These are phyloP conservation scores for Alternaria atra DNA, from an alignment of 2,329 filamentous ascomycete species.

Conservation along the genomic window DNA sequence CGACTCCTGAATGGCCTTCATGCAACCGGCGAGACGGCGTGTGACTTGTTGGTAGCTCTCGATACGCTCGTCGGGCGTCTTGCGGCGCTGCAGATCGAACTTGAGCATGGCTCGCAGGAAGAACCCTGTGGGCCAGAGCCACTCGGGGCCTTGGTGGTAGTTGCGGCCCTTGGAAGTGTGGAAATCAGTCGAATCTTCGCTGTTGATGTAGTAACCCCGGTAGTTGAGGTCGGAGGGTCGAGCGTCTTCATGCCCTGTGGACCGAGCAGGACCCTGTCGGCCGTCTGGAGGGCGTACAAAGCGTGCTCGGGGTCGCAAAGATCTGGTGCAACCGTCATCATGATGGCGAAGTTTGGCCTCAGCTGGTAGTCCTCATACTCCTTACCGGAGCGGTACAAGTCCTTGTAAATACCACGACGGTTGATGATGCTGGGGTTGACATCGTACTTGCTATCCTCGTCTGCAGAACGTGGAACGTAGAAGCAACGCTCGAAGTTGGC, in stretches of 20 bases:
- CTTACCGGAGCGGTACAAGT: constrained; percentile 91
- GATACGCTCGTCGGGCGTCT: constrained; percentile 71
- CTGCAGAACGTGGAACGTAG: constrained; percentile 76
- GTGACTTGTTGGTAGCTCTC: constrained; percentile 97
- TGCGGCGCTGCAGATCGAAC: constrained; percentile 82
- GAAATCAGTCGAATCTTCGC: constrained; percentile 90
- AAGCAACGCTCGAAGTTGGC: constrained; percentile 91
- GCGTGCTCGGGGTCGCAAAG: constrained; percentile 84
- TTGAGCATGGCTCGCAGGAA: constrained; percentile 91
- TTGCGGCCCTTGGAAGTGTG: constrained; percentile 93
- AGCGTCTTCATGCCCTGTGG: constrained; percentile 96
- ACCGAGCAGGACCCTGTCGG: constrained; percentile 81
- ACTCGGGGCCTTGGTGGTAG: constrained; percentile 98
- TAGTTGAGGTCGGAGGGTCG: constrained; percentile 91
- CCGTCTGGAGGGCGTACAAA: constrained; percentile 78
- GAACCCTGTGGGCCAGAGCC: constrained; percentile 97
- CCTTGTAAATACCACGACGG: constrained; percentile 96
- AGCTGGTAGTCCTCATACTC: constrained; percentile 98
- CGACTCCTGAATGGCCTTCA: constrained; percentile 80
- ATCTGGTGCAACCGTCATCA: constrained; percentile 91
- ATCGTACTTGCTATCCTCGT: constrained; percentile 79
- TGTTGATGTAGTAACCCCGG: constrained; percentile 92
- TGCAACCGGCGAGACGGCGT: constrained; percentile 80
- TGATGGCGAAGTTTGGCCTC: constrained; percentile 91
- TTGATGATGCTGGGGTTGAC: constrained; percentile 83